phyloP scores from a whole-genome alignment of 2,329 filamentous ascomycete genomes.

The Fusarium marasasianum region DNA sequence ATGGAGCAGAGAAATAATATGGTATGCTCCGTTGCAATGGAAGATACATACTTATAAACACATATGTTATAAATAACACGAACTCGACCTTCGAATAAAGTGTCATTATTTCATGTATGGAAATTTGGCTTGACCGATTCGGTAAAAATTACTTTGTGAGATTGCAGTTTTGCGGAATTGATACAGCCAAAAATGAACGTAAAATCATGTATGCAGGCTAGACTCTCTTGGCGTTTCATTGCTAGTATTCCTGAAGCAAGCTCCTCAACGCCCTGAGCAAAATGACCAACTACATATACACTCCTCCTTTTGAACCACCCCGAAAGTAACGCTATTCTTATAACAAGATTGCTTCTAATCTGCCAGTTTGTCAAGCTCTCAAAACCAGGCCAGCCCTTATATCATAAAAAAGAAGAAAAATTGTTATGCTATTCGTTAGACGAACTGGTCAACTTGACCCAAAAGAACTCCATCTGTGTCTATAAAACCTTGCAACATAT shows the following conservation, averaged over 20 bases:
- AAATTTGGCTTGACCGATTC: neutral
- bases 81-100: neutral
- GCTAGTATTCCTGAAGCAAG: constrained; percentile 13
- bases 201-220: neutral
- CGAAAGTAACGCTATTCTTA: neutral
- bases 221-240: constrained; percentile 19
- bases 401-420: constrained; percentile 15
- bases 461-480: constrained; percentile 21
- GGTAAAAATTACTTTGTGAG: neutral
- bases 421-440: constrained; percentile 19
- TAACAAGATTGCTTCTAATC: constrained; percentile 11
- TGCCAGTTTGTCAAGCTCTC: constrained; percentile 2
- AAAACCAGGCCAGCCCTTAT: constrained; percentile 4
- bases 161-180: neutral
- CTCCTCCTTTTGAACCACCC: neutral
- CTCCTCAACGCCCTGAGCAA: constrained; percentile 21
- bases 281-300: neutral
- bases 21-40: neutral
- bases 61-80: neutral
- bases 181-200: neutral
- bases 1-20: neutral
- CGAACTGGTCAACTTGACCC: constrained; percentile 4
- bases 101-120: neutral
- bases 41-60: neutral
- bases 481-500: constrained; percentile 32